Base-by-base conservation (phyloP, 2,329 filamentous ascomycete genomes). In the Fusarium lyarnte region DNA sequence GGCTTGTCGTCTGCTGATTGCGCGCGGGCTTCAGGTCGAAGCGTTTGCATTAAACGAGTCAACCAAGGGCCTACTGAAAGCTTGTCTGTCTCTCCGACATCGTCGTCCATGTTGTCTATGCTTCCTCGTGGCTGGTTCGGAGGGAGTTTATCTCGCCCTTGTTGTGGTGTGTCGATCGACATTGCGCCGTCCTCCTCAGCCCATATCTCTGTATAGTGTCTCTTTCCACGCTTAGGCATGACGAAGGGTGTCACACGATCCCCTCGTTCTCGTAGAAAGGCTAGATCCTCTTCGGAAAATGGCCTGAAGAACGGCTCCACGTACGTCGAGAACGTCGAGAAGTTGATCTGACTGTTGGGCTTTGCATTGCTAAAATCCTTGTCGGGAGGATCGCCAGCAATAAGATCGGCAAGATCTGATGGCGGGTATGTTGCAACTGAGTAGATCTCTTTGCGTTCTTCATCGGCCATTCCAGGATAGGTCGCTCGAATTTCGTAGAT, bases 291-390 rank as follows among this genome's bases (percentile, higher is more conserved):
- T 79, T 99, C 96, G 1, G 92, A 93, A 75, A 97, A 92, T 0
- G 93, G 91, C 10, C 95, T 90, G 73, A 98, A 96, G 83, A 93
- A 98, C 0, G 95, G 94, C 72, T 99, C 96, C 60, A 97, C 89
- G 79, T 96, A 97, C 10, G 93, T 91, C n/a, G 93, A 92, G 81
- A 99, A 99, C 4, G 95, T 97, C 63, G 90, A 92, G 73, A 96
- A 96, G 80, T 93, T 95, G 80, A 98, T 96, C 84, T 99, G 96
- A 77, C 95, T 97, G 25, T 92, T 91, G 9, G 95, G 94, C 80
- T 98, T 99, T 38, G 94, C 92, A 79, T 90, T 97, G 79, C 94
- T 98, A 78, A 98, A 98, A 83, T 99, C 96, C 80, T 94, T 94
- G 81, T 98, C 95, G 3, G 96, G 95, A 3, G 95, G 93, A 42